These are phyloP conservation scores for Pythium periplocum DNA, from an alignment of 352 stramenopile species.

Conservation along the genomic window DNA sequence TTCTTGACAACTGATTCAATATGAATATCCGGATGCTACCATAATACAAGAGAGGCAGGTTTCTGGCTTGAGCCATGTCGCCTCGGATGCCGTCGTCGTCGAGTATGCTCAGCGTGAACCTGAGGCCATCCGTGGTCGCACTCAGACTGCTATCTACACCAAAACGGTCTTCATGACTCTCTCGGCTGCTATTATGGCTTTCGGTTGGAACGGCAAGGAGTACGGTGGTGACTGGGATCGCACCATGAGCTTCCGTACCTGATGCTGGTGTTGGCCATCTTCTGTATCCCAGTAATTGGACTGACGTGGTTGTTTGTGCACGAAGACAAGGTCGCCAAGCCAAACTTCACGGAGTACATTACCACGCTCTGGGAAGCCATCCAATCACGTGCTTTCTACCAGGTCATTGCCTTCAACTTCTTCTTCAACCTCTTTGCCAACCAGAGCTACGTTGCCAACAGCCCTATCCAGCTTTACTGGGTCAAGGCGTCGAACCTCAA, in stretches of 20 bases:
- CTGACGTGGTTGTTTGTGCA: conserved; percentile 12
- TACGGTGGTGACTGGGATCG: conserved; percentile 55
- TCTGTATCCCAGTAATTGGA: conserved; percentile 5
- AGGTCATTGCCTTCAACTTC: conserved; percentile 12
- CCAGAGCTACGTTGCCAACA: neutral
- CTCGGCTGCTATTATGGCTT: conserved; percentile 27
- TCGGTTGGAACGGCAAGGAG: conserved; percentile 48
- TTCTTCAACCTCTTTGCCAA: conserved; percentile 8
- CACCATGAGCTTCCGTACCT: conserved; percentile 31
- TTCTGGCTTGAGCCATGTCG: conserved; percentile 75
- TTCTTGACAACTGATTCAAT: too few relatives aligned
- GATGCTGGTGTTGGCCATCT: conserved; percentile 14
- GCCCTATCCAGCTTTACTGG: conserved; percentile 11
- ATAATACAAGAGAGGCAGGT: too few relatives aligned
- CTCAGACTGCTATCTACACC: conserved; percentile 42
- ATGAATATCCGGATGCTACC: too few relatives aligned
- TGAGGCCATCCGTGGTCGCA: conserved; percentile 29
- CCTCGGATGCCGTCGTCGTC: conserved; percentile 44
- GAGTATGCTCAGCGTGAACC: conserved; percentile 45
- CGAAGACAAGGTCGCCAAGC: conserved; percentile 6
- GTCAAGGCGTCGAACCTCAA: conserved; percentile 4
- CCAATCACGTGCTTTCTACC: conserved; percentile 9
- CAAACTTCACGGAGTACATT: conserved; percentile 8
- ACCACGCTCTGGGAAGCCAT: neutral
- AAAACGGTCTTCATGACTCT: conserved; percentile 30